Percentiles rank a stretch among this genome's conserved stretches.
phyloP scores from a whole-genome alignment of 768 basidiomycete genomes.

The Favolaschia claudopus region DNA sequence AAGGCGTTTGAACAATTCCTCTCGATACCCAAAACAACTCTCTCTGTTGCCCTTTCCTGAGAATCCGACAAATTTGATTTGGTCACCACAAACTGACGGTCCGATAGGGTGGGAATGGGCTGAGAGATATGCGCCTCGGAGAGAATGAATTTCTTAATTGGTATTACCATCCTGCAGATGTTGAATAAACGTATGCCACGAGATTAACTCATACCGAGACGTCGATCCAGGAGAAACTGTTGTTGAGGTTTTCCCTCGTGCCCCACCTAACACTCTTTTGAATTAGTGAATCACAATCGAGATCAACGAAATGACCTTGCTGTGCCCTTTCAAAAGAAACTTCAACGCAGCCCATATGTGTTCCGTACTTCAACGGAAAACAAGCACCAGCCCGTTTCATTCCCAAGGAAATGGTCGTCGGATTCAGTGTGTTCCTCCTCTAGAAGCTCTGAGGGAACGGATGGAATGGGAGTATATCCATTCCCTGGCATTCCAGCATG shows the following conservation, averaged over 20 bases:
- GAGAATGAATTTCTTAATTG: conserved; percentile 74
- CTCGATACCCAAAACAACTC: conserved; percentile 97
- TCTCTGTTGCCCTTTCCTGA: conserved; percentile 69
- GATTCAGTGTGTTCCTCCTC: conserved; percentile 30
- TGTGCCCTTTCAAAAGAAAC: conserved; percentile 76
- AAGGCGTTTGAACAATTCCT: conserved; percentile 78
- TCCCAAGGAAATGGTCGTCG: conserved; percentile 42
- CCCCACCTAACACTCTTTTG: conserved; percentile 50
- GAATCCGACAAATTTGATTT: conserved; percentile 67
- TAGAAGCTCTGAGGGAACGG: conserved; percentile 33
- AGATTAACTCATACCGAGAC: conserved; percentile 75
- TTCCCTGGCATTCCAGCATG: conserved; percentile 86
- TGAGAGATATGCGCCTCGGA: conserved; percentile 61
- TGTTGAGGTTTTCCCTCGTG: conserved; percentile 52
- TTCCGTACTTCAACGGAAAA: conserved; percentile 93
- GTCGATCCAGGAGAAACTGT: conserved; percentile 90
- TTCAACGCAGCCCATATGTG: conserved; percentile 90
- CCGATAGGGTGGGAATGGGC: conserved; percentile 85
- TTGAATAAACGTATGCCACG: not conserved
- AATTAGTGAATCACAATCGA: not conserved
- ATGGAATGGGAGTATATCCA: conserved; percentile 80
- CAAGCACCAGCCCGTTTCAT: conserved; percentile 80
- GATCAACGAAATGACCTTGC: conserved; percentile 53
- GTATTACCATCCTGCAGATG: conserved; percentile 64
- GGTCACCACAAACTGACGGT: conserved; percentile 90